Percentiles rank a stretch among this genome's conserved stretches.
phyloP scores from a whole-genome alignment of 805 yeast genomes.

The Pichia exigua region DNA sequence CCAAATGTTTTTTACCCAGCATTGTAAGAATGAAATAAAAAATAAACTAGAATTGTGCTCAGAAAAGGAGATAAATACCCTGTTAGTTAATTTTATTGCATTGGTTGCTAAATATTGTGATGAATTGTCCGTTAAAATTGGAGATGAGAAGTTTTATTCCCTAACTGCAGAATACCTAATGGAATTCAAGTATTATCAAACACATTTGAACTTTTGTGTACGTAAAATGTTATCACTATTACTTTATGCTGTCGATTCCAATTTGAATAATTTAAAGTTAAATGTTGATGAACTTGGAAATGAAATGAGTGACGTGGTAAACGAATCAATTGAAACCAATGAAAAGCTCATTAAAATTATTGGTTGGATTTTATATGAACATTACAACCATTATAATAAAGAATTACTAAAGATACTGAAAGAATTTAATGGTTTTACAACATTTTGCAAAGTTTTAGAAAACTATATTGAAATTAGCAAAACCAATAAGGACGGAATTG shows the following conservation, averaged over 20 bases:
- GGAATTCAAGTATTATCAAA: slow-evolving; percentile 25
- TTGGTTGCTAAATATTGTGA: slow-evolving; percentile 26
- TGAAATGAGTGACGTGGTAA: slow-evolving; percentile 16
- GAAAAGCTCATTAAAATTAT: slow-evolving; percentile 26
- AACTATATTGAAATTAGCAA: slow-evolving; percentile 30
- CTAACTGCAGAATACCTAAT: slow-evolving; percentile 22
- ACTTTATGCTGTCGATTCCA: slow-evolving; percentile 24
- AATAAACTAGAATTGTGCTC: slow-evolving; percentile 15
- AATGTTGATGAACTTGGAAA: slow-evolving; percentile 13
- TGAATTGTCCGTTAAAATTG: slow-evolving; percentile 10
- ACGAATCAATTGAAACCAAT: slow-evolving; percentile 18
- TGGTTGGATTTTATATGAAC: slow-evolving; percentile 26
- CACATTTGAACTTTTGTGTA: slow-evolving; percentile 37
- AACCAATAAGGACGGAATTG: slow-evolving; percentile 28
- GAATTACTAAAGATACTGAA: slow-evolving; percentile 37
- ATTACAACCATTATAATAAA: slow-evolving; percentile 15
- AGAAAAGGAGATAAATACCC: slow-evolving; percentile 27
- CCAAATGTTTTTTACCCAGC: slow-evolving; percentile 17
- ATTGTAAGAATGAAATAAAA: slow-evolving; percentile 8
- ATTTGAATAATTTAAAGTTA: slow-evolving; percentile 17
- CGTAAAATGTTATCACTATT: slow-evolving; percentile 42
- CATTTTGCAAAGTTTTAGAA: slow-evolving; percentile 26
- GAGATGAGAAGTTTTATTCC: slow-evolving; percentile 22
- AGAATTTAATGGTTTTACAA: slow-evolving; percentile 45
- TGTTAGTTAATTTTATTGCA: slow-evolving; percentile 28